Evolutionary conservation across 306 rosid species (phyloP).

Genomic region (Astragalus glycyphyllos): DNA sequence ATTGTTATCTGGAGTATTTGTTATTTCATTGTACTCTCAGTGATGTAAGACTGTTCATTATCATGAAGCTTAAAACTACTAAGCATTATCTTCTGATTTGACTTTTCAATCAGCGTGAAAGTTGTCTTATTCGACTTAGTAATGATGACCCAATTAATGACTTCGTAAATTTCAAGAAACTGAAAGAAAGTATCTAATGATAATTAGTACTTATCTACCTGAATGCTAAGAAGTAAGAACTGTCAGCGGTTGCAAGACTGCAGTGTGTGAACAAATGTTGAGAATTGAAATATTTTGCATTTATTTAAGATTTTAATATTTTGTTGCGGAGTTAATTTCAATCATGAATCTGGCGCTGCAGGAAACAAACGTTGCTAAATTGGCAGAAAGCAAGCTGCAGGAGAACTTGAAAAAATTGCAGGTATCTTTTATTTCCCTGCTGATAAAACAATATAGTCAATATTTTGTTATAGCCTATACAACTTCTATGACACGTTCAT

Average conservation of each 20-base stretch:
- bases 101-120: neutral
- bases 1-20: neutral
- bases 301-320: no score
- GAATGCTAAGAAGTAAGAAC: no score
- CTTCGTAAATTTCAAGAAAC: constrained; percentile 4
- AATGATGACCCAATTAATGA: neutral
- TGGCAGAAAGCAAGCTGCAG: constrained; percentile 80
- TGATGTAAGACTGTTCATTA: constrained; percentile 9
- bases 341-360: constrained; percentile 48
- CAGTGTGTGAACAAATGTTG: no score
- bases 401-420: constrained; percentile 68
- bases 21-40: neutral
- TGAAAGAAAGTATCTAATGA: neutral
- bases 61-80: neutral
- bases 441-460: neutral
- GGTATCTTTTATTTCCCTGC: constrained; percentile 47
- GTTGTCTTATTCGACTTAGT: no score
- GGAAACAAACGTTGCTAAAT: constrained; percentile 72
- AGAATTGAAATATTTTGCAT: no score
- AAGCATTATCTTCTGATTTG: neutral
- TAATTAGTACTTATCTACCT: neutral
- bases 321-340: neutral
- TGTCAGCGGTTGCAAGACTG: no score
- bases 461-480: constrained; percentile 1
- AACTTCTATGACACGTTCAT: neutral